Conservation (phyloP, 2,329 filamentous ascomycete species). For the Fusarium sp. region DNA sequence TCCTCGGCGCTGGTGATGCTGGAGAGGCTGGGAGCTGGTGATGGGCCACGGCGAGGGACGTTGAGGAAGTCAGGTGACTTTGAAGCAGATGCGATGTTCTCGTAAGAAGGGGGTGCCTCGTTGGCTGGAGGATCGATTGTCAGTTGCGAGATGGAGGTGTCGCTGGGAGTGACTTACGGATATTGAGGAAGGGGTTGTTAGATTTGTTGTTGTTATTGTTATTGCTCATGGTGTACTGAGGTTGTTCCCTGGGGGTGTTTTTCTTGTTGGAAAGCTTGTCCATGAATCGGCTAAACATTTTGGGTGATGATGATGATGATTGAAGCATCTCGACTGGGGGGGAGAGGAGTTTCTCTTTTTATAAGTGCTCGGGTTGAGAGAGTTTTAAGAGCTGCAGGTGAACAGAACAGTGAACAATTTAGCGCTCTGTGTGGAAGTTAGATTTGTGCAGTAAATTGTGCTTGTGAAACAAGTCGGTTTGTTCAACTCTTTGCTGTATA, state of each 20-base stretch:
- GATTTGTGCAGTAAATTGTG: neutral
- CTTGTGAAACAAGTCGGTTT: neutral
- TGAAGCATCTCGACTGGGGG: slow-evolving; percentile 12
- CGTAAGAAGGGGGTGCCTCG: slow-evolving; percentile 54
- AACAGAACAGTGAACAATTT: neutral
- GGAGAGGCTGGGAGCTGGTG: slow-evolving; percentile 33
- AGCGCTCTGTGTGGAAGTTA: neutral
- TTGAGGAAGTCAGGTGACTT: slow-evolving; percentile 15
- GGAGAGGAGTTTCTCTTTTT: neutral
- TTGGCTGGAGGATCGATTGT: slow-evolving; percentile 22
- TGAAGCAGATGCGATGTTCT: slow-evolving; percentile 18
- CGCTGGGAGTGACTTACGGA: slow-evolving; percentile 6
- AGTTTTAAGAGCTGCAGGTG: neutral
- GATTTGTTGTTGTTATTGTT: slow-evolving; percentile 1
- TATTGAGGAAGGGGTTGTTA: slow-evolving; percentile 14
- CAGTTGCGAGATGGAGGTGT: neutral
- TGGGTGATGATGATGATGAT: slow-evolving; percentile 22
- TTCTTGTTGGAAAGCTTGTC: slow-evolving; percentile 50
- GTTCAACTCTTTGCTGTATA: slow-evolving; percentile 11
- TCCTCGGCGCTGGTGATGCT: slow-evolving; percentile 65
- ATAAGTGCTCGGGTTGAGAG: neutral
- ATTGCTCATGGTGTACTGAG: slow-evolving; percentile 13
- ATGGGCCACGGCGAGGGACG: slow-evolving; percentile 25
- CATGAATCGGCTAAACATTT: slow-evolving; percentile 46
- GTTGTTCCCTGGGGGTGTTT: neutral